phyloP scores from a whole-genome alignment of 2,329 filamentous ascomycete genomes.

The Colletotrichum shisoi region DNA sequence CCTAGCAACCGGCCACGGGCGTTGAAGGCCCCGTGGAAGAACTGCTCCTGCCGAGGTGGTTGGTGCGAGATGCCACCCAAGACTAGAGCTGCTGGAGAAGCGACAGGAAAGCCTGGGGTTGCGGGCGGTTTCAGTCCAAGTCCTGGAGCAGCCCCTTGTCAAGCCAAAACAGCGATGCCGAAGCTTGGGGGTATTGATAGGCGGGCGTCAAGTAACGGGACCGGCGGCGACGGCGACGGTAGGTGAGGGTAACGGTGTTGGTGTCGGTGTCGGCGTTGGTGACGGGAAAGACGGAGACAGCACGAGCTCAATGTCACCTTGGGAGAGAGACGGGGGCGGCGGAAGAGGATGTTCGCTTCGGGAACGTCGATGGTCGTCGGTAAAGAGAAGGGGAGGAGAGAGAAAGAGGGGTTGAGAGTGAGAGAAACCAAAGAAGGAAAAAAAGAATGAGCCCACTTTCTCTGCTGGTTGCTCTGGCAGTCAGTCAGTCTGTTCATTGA shows the following conservation, averaged over 20 bases:
- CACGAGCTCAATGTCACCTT: conserved; percentile 21
- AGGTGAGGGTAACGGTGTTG: neutral
- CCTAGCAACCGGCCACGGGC: conserved; percentile 7
- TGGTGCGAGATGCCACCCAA: conserved; percentile 15
- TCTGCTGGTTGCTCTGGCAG: conserved; percentile 18
- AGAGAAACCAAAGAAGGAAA: neutral
- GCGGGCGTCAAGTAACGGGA: conserved; percentile 21
- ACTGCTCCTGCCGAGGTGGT: conserved; percentile 9
- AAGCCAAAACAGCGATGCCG: conserved; percentile 23
- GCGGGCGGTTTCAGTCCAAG: conserved; percentile 8
- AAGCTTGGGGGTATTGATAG: conserved; percentile 17
- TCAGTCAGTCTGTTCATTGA: conserved; percentile 34
- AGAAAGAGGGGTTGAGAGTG: conserved; percentile 11
- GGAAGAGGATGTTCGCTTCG: neutral
- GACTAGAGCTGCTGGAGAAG: conserved; percentile 10
- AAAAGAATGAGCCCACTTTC: conserved; percentile 27
- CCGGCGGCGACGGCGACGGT: neutral
- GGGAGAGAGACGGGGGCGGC: neutral
- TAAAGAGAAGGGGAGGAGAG: neutral
- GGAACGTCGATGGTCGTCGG: conserved; percentile 3
- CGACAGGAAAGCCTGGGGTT: conserved; percentile 15
- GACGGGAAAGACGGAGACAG: conserved; percentile 14
- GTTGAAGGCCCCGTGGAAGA: conserved; percentile 9
- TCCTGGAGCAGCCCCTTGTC: conserved; percentile 20
- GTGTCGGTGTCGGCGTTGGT: conserved; percentile 13